These are phyloP conservation scores for Suhomyces vadensis DNA, from an alignment of 805 yeast species.

Conservation along the genomic window DNA sequence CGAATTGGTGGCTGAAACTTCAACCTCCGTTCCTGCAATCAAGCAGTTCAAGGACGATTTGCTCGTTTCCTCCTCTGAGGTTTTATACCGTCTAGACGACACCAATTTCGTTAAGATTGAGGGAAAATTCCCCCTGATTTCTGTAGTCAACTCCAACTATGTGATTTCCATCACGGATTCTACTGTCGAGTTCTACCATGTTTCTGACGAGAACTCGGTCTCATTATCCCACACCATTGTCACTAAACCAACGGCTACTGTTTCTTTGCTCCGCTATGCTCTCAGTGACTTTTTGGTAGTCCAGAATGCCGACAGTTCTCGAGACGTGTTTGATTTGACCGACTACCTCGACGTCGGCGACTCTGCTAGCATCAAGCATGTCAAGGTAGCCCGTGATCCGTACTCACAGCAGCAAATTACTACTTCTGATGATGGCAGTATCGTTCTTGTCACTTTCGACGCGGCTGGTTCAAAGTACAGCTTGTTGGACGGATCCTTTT, in stretches of 20 bases:
- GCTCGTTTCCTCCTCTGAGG: slow-evolving; percentile 9
- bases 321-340: slow-evolving; percentile 21
- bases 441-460: not conserved
- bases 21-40: slow-evolving; percentile 6
- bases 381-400: slow-evolving; percentile 6
- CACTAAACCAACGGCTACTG: not conserved
- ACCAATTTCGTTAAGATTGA: not conserved
- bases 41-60: slow-evolving; percentile 14
- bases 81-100: slow-evolving; percentile 8
- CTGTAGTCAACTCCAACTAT: slow-evolving; percentile 11
- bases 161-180: not conserved
- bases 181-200: slow-evolving; percentile 7
- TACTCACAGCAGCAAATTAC: not conserved
- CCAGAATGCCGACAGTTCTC: not conserved
- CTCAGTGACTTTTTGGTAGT: slow-evolving; percentile 14
- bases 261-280: slow-evolving; percentile 5
- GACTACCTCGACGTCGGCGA: slow-evolving; percentile 21
- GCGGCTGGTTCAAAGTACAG: slow-evolving; percentile 10
- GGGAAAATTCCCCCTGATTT: not conserved
- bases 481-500: slow-evolving; percentile 13
- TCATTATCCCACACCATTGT: slow-evolving; percentile 2
- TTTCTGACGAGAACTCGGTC: slow-evolving; percentile 2
- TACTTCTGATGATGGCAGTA: not conserved
- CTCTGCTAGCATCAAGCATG: slow-evolving; percentile 17
- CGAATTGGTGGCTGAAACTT: not conserved